Percentiles rank a stretch among this genome's conserved stretches.
These are phyloP conservation scores for Saccharomyces eubayanus DNA, from an alignment of 805 yeast species.

Conservation along the genomic window DNA sequence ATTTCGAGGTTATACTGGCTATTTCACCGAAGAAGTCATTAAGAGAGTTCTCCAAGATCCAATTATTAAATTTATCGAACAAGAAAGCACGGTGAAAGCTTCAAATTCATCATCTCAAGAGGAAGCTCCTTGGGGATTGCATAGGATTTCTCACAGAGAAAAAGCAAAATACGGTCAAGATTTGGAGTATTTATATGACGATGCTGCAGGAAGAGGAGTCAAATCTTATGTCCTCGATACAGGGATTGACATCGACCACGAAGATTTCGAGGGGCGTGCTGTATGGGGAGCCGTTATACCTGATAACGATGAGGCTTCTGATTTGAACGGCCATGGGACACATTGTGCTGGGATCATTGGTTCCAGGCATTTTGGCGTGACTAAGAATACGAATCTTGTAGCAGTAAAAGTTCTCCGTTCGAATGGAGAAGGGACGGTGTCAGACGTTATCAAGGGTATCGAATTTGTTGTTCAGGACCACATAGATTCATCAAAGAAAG, in stretches of 20 bases:
- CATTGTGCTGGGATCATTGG: slow-evolving; percentile 88
- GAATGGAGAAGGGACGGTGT: slow-evolving; percentile 62
- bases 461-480: slow-evolving; percentile 60
- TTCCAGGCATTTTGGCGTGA: slow-evolving; percentile 70
- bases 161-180: slow-evolving; percentile 58
- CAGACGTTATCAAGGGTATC: slow-evolving; percentile 56
- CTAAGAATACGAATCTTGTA: slow-evolving; percentile 53
- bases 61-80: slow-evolving; percentile 59
- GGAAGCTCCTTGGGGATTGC: slow-evolving; percentile 92
- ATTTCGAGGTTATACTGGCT: slow-evolving; percentile 78
- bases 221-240: slow-evolving; percentile 76
- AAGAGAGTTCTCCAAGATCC: slow-evolving; percentile 65
- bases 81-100: slow-evolving; percentile 63
- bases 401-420: slow-evolving; percentile 67
- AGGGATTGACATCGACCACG: slow-evolving; percentile 54
- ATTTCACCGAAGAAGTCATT: slow-evolving; percentile 65
- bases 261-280: slow-evolving; percentile 59
- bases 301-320: slow-evolving; percentile 52
- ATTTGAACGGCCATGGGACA: slow-evolving; percentile 77
- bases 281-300: slow-evolving; percentile 53
- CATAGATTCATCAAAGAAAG: slow-evolving; percentile 3
- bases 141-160: slow-evolving; percentile 79
- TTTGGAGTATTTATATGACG: slow-evolving; percentile 65
- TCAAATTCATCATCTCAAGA: slow-evolving; percentile 59
- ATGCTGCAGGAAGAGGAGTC: slow-evolving; percentile 70